phyloP scores from a whole-genome alignment of 805 yeast genomes.

The Barnettozyma siamensis region DNA sequence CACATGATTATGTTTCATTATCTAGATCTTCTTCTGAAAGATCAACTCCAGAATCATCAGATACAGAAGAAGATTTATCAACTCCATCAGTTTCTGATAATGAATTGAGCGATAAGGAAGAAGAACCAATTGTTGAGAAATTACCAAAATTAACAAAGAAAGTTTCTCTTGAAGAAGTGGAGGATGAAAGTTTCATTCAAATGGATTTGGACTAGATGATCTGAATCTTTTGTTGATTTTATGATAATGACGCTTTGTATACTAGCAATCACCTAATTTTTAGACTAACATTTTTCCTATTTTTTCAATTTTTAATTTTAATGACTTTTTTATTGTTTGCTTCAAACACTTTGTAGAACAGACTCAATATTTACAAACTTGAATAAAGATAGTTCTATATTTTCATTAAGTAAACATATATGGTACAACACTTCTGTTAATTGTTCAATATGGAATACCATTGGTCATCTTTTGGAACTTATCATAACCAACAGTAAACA shows the following conservation, averaged over 20 bases:
- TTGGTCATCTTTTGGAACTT: slow-evolving; percentile 95
- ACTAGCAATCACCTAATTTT: no score
- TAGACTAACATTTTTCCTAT: no score
- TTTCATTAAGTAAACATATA: no score
- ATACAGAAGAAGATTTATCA: slow-evolving; percentile 2
- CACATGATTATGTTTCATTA: slow-evolving; percentile 1
- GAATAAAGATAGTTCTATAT: not conserved
- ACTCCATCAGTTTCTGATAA: slow-evolving; percentile 4
- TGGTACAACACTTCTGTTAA: no score
- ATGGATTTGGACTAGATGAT: slow-evolving; percentile 11
- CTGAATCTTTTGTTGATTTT: not conserved
- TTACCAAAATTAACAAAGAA: slow-evolving; percentile 19
- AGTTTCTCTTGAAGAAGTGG: slow-evolving; percentile 21
- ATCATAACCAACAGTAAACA: slow-evolving; percentile 91
- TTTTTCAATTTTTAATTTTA: not conserved
- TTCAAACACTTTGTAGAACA: not conserved
- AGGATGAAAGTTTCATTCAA: slow-evolving; percentile 16
- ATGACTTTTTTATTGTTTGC: not conserved
- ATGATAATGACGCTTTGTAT: slow-evolving; percentile 1
- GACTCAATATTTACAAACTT: not conserved
- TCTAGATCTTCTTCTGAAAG: slow-evolving; percentile 6
- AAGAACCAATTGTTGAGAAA: slow-evolving; percentile 3
- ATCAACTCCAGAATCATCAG: slow-evolving; percentile 1
- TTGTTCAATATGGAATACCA: slow-evolving; percentile 80
- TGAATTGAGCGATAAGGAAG: slow-evolving; percentile 3